Conservation (phyloP, 1,139 yeast species). For the Sugiyamaella grinbergsii region DNA sequence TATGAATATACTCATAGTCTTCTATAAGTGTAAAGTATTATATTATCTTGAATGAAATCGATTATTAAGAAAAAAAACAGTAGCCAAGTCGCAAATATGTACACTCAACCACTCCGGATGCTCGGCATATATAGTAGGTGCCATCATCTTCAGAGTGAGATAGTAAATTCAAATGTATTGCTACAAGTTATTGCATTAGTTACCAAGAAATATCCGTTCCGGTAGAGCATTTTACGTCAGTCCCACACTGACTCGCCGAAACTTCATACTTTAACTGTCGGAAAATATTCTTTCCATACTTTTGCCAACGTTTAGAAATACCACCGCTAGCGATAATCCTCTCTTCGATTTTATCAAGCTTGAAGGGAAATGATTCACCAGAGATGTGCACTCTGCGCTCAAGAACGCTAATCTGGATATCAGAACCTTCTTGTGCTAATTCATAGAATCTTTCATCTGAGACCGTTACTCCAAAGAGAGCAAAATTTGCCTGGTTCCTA, state of each 20-base stretch:
- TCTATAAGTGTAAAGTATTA: no score
- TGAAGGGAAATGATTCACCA: conserved; percentile 23
- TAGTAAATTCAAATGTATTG: not conserved
- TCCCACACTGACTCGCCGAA: conserved; percentile 5
- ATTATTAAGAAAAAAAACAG: no score
- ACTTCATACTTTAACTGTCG: conserved; percentile 22
- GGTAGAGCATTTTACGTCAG: conserved; percentile 2
- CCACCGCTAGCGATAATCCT: conserved; percentile 25
- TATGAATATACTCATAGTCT: not conserved
- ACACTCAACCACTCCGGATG: no score
- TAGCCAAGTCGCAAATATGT: no score
- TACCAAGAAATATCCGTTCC: conserved; percentile 11
- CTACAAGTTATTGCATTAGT: no score
- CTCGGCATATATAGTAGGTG: no score
- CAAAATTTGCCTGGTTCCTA: conserved; percentile 25
- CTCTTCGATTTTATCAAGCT: conserved; percentile 23
- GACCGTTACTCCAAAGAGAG: conserved; percentile 23
- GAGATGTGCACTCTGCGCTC: conserved; percentile 20
- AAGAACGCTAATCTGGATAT: conserved; percentile 18
- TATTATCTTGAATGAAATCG: no score
- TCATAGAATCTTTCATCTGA: conserved; percentile 22
- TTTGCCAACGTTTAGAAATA: conserved; percentile 23
- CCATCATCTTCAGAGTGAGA: no score
- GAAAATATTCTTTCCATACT: conserved; percentile 23
- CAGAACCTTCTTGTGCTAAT: conserved; percentile 22